Base-by-base conservation (phyloP, 2,329 filamentous ascomycete species). In the Macrophomina tecta region DNA sequence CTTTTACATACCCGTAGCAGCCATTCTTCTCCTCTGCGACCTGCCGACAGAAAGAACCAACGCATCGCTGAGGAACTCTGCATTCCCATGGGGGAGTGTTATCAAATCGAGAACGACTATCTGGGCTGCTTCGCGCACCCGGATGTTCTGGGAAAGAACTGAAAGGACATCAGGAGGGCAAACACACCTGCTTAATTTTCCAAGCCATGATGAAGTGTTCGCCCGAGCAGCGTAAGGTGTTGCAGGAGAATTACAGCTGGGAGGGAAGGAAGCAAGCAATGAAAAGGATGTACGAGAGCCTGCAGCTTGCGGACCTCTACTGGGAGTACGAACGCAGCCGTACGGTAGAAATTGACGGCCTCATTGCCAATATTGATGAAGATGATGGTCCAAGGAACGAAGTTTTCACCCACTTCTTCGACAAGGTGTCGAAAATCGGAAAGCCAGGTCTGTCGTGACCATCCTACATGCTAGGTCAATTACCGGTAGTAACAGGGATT, bases 111-210 rank as follows among this genome's bases (percentile, higher is more conserved):
- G 82, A 95, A 99, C 80, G 95, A 99, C 84, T 99, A 95, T 83
- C 91, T 99, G 64, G 95, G 99, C 85, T 97, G 96, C 83, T 99
- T 95, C 77, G 95, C 94, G 73, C 90, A 94, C 73, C 93, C 95
- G 46, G 88, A 93, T 75, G 88, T 93, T 76, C 95, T 99, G 78
- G 95, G 95, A 80, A 99, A 99, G 88, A 97, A 98, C 72, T 95
- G 95, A 72, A 99, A 95, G 68, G 95, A 99, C 77, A 99, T 99
- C 90, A 94, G 86, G 95, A 99, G 83, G 99, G 99, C 88, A 99
- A 99, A 87, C 99, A 95, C 86, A 96, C 92, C 48, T 99, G 95
- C 95, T 84, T 99, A 68, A 87, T 99, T 81, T 98, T 99, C 86
- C 90, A 97, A 82, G 95, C 95, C 53, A 85, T 99, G 68, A 86